Base-by-base conservation (phyloP, 768 basidiomycete genomes). In the Rhodotorula kratochvilovae region DNA sequence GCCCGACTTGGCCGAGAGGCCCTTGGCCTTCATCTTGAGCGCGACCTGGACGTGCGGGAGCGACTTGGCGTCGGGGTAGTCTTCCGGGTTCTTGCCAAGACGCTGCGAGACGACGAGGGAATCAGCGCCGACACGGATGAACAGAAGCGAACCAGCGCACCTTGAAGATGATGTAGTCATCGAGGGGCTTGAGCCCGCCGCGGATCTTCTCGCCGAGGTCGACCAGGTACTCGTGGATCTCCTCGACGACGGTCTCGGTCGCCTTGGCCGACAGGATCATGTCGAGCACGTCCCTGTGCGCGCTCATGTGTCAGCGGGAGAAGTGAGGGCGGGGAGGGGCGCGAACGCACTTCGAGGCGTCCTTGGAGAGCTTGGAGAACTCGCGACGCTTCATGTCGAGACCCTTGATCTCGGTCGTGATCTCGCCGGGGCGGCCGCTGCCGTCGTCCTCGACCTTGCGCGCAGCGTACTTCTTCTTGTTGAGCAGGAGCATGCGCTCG, bases 391-490 rank as follows among this genome's bases (percentile, higher is more conserved):
- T 98, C 96, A 99, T 98, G 81, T 99, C 96, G 33, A 99, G 83
- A 81, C 96, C 96, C 78, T 99, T 99, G 80, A 99, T 84, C 78
- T 99, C 96, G 3, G 86, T 90, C 23, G 86, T 87, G 0, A 90
- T 89, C 16, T 66, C 69, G 8, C 70, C 70, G 12, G 70, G 70
- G 5, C 65, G 61, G 45, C 76, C 76, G 67, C 86, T 85, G 0
- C 85, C 85, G 36, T 87, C 87, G 73, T 92, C 91, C 76, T 93
- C 91, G 53, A 97, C 87, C 82, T 96, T 97, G 80, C 97, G 84
- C 0, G 96, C 96, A 0, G 96, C 96, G 76, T 99, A 99, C 81
- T 99, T 98, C 84, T 99, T 99, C 85, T 99, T 99, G 78, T 98
- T 95, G 64, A 99, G 82, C 19, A 99, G 85, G 3, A 99, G 81